These are phyloP conservation scores for Scedosporium aurantiacum DNA, from an alignment of 2,329 filamentous ascomycete species.

Conservation along the genomic window DNA sequence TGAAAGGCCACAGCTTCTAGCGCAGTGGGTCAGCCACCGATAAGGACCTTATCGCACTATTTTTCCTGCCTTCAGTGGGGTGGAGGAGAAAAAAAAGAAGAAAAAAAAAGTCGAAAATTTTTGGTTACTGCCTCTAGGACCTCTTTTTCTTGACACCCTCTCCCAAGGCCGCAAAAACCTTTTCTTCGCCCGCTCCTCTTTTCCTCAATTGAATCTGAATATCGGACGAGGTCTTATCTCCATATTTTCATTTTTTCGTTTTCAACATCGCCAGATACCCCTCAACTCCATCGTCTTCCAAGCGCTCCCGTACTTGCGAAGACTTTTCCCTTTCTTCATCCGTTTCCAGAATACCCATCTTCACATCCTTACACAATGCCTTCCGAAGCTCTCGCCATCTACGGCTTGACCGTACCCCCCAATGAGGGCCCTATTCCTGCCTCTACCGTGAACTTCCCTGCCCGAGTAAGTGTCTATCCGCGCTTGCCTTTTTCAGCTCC, in stretches of 20 bases:
- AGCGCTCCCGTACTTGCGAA: neutral
- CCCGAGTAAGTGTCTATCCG: slow-evolving; percentile 54
- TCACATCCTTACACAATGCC: slow-evolving; percentile 33
- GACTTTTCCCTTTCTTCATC: slow-evolving; percentile 1
- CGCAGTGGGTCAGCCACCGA: slow-evolving; percentile 4
- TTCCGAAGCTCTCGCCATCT: slow-evolving; percentile 64
- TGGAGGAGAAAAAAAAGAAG: neutral
- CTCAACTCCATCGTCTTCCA: neutral
- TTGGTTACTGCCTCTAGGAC: slow-evolving; percentile 1
- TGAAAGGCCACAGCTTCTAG: neutral
- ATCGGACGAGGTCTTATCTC: neutral
- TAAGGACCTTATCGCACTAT: slow-evolving; percentile 3
- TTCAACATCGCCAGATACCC: neutral
- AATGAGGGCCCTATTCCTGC: slow-evolving; percentile 76
- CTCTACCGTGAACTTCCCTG: slow-evolving; percentile 59
- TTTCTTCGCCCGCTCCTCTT: neutral
- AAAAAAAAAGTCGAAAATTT: slow-evolving; percentile 14
- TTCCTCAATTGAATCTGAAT: neutral
- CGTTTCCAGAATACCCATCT: neutral
- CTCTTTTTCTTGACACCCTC: slow-evolving; percentile 1
- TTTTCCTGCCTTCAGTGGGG: slow-evolving; percentile 8
- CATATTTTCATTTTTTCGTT: neutral
- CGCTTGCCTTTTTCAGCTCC: no score
- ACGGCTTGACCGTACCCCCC: slow-evolving; percentile 81
- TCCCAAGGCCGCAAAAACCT: slow-evolving; percentile 6